Evolutionary conservation across 441 rosid species (phyloP), one percentile per base, ranked within the genome.

Genomic region (Daphne laureola): DNA sequence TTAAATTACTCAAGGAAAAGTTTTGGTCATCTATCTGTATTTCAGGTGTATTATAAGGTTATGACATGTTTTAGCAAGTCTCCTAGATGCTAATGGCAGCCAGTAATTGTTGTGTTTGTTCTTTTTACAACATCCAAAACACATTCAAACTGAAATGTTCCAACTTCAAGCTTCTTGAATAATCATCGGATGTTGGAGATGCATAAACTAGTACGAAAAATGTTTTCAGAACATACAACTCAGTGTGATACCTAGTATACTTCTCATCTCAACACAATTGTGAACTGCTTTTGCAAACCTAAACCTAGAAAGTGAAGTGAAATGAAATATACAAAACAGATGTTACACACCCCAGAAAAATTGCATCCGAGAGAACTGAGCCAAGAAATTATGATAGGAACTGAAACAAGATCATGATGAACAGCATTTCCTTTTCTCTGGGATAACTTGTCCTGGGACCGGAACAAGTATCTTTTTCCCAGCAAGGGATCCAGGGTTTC

Each of bases 381-480:
- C 50, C 57, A 25, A 59, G 21, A 48, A 47, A 15, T 25, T 48
- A 6, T 14, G 23, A 23, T 13, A 17, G 8, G 38, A 43, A 53
- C 54, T 35, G 26, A 46, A 47, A 55, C 48, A 51, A 50, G 38
- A 55, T 80, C 75, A 86, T 27, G 71, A 77, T 40, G 86, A 73
- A 49, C 96, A 81, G 67, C 68, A 46, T 60, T 67, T 77, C 66
- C 56, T 81, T 80, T 71, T 87, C 11, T 67, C 75, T 0, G 94
- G 87, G 62, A 75, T 69, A 66, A 54, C 96, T 51, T 84, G 91
- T 16, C 78, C 96, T 1, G 86, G 91, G 41, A 90, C 94, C 0
- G 96, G 94, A 42, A 90, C 45, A 17, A 83, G 6, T 36, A 90
- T 81, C 74, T 87, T 90, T 83, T 84, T 83, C 60, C 97, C 97